phyloP scores from a whole-genome alignment of 371 early-diverging fungal genomes.

The Syncephalastrum monosporum region DNA sequence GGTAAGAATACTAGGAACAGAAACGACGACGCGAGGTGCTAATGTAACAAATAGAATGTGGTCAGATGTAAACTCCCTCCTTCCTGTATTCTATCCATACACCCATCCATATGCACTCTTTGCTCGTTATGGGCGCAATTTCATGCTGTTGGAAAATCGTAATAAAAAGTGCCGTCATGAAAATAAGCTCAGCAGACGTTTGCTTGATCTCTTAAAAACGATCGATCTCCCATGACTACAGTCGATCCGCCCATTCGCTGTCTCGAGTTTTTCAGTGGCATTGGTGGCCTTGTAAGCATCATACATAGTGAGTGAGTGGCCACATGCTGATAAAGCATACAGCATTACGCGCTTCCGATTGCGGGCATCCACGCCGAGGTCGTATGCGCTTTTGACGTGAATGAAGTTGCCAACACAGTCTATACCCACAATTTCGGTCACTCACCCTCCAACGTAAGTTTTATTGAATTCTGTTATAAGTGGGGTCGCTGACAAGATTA shows the following conservation, averaged over 20 bases:
- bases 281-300: constrained; percentile 63
- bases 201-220: too few species aligned
- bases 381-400: constrained; percentile 67
- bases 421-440: constrained; percentile 65
- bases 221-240: too few species aligned
- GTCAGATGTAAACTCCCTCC: constrained; percentile 28
- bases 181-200: too few species aligned
- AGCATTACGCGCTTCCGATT: constrained; percentile 66
- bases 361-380: constrained; percentile 51
- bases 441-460: constrained; percentile 50
- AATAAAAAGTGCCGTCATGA: too few species aligned
- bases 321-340: background rate
- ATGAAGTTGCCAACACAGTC: constrained; percentile 69
- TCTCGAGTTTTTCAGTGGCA: constrained; percentile 78
- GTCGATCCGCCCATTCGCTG: constrained; percentile 36
- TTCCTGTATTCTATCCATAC: too few species aligned
- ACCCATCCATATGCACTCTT: too few species aligned
- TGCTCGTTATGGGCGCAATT: too few species aligned
- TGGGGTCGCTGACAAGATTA: background rate
- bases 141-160: too few species aligned
- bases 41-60: constrained; percentile 25
- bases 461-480: background rate
- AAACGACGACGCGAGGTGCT: background rate
- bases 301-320: background rate
- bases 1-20: constrained; percentile 53